Percentiles rank a stretch among this genome's conserved stretches.
Evolutionary conservation across 257 asterid species (phyloP).

Genomic region (Lycium barbarum): DNA sequence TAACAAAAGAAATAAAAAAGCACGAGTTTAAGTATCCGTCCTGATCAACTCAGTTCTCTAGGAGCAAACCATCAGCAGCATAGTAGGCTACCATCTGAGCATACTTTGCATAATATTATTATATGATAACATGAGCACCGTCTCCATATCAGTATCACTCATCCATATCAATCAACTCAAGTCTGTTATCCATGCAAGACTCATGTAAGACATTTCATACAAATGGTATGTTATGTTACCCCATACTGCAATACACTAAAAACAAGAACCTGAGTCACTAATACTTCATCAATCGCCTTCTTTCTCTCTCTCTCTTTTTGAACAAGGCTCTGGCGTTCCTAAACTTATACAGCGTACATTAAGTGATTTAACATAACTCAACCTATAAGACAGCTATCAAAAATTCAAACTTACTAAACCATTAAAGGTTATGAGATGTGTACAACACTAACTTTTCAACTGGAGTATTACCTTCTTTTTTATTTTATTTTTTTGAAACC

Average conservation of each 20-base stretch:
- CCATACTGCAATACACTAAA: not conserved
- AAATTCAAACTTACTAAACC: not conserved
- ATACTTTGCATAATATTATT: not conserved
- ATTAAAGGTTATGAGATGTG: not conserved
- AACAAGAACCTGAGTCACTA: not conserved
- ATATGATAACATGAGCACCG: not conserved
- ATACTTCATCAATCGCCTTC: not conserved
- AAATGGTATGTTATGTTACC: not conserved
- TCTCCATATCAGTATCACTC: not conserved
- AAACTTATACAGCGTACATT: not conserved
- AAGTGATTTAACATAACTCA: not conserved
- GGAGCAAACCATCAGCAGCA: not conserved
- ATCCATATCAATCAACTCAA: not conserved
- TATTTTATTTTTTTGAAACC: too few species aligned
- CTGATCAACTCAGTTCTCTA: not conserved
- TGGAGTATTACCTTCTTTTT: too few species aligned
- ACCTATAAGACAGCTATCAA: not conserved
- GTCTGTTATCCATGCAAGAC: not conserved
- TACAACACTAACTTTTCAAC: not conserved
- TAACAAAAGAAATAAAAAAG: too few species aligned
- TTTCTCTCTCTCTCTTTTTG: too few species aligned
- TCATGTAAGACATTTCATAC: not conserved
- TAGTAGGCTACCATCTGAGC: not conserved
- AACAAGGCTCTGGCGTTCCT: not conserved
- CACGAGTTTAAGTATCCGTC: not conserved